Base-by-base conservation (phyloP, 768 basidiomycete species). In the Suillus fuscotomentosus region DNA sequence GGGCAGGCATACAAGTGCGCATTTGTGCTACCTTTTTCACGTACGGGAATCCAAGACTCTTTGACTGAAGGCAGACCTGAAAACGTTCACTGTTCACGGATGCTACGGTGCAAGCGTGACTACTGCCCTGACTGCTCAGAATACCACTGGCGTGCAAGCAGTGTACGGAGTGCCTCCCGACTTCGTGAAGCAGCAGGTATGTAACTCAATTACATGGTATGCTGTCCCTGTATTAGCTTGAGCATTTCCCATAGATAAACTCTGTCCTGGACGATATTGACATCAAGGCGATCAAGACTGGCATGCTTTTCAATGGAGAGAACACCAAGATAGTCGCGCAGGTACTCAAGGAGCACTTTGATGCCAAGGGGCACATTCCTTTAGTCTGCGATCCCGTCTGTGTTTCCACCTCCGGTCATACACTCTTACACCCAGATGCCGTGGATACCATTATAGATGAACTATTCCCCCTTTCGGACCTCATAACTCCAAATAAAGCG, bases 371-470 rank as follows among this genome's bases (percentile, higher is more conserved):
- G 11, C 67, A 76, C 36, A 83, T 88, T 0, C 85, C 86, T 1
- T 77, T 95, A 22, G 85, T 97, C 34, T 86, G 92, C 65, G 95
- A 98, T 72, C 95, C 95, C 0, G 95, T 98, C 11, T 94, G 89
- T 70, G 91, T 97, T 2, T 94, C 93, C 3, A 97, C 95, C 0
- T 94, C 92, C 0, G 94, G 94, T 2, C 92, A 95, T 71, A 85
- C 82, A 8, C 82, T 98, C 1, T 81, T 97, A 10, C 81, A 88
- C 6, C 76, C 83, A 17, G 83, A 86, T 13, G 94, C 95, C 0
- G 71, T 95, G 62, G 73, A 81, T 9, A 79, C 82, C 3, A 69
- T 97, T 65, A 80, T 86, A 8, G 63, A 76, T 0, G 82, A 88
- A n/a, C 75, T 97, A 1, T 84, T 96, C 57, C 93, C 94, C 0